Conservation (phyloP, 176 grass and related monocot species). For the Aechmea fasciata region DNA sequence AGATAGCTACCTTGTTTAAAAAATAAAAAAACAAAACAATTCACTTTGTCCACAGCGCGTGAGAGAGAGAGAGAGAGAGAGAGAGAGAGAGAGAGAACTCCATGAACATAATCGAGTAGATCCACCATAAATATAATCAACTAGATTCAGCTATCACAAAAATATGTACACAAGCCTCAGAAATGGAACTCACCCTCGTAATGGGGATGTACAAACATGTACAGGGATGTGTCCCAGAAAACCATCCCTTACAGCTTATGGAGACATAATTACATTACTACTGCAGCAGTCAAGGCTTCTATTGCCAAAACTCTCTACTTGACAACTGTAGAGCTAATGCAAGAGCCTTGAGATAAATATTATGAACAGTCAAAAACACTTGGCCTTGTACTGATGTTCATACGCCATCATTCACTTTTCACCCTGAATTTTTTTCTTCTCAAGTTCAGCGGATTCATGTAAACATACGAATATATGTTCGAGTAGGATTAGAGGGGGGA, state of each 20-base stretch:
- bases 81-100: too few relatives aligned
- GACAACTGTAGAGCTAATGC: background rate
- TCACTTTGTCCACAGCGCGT: too few relatives aligned
- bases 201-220: slow-evolving; percentile 16
- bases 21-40: too few relatives aligned
- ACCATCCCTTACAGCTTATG: slow-evolving; percentile 8
- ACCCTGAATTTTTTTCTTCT: slow-evolving; percentile 35
- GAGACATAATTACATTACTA: slow-evolving; percentile 17
- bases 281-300: background rate
- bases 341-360: background rate
- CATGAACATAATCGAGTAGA: background rate
- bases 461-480: background rate
- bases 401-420: slow-evolving; percentile 23
- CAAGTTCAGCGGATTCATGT: slow-evolving; percentile 13
- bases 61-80: too few relatives aligned
- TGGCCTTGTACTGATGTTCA: background rate
- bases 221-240: slow-evolving; percentile 3
- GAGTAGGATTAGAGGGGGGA: background rate
- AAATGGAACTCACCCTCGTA: slow-evolving; percentile 9
- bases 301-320: background rate
- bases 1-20: too few relatives aligned
- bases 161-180: slow-evolving; percentile 23
- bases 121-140: background rate
- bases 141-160: slow-evolving; percentile 11
- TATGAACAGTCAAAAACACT: background rate